Conservation (phyloP, 148 eudicot species). For the Selenicereus undatus region DNA sequence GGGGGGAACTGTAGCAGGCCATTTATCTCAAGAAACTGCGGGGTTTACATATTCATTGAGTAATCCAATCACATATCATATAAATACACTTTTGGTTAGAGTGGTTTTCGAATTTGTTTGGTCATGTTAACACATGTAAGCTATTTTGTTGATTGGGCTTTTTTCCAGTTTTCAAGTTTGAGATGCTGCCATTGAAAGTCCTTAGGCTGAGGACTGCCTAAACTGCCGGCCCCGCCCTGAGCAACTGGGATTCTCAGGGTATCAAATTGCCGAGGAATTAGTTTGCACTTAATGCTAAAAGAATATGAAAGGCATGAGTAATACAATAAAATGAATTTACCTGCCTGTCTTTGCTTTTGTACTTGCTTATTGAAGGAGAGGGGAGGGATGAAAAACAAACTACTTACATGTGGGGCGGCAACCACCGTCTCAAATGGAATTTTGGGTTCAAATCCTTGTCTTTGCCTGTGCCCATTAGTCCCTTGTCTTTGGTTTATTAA, state of each 20-base stretch:
- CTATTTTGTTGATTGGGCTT: neutral
- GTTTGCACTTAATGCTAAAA: neutral
- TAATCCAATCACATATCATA: neutral
- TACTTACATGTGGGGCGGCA: no score
- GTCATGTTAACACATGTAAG: neutral
- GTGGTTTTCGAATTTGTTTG: neutral
- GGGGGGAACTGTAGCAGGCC: neutral
- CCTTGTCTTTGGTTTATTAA: no score
- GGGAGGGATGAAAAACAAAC: no score
- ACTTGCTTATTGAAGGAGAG: neutral
- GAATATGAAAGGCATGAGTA: neutral
- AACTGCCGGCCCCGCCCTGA: neutral
- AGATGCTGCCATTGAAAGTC: neutral
- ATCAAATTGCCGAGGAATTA: neutral
- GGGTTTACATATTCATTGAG: neutral
- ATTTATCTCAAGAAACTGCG: neutral
- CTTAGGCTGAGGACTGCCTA: neutral
- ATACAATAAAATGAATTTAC: neutral
- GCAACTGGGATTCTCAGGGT: neutral
- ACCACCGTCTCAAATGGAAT: no score
- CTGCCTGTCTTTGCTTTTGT: neutral
- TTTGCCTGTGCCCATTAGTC: no score
- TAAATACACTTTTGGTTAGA: neutral
- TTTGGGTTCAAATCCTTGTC: no score
- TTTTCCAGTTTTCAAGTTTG: neutral